These are phyloP conservation scores for Saccharomycopsis malanga DNA, from an alignment of 805 yeast genomes.

Conservation along the genomic window DNA sequence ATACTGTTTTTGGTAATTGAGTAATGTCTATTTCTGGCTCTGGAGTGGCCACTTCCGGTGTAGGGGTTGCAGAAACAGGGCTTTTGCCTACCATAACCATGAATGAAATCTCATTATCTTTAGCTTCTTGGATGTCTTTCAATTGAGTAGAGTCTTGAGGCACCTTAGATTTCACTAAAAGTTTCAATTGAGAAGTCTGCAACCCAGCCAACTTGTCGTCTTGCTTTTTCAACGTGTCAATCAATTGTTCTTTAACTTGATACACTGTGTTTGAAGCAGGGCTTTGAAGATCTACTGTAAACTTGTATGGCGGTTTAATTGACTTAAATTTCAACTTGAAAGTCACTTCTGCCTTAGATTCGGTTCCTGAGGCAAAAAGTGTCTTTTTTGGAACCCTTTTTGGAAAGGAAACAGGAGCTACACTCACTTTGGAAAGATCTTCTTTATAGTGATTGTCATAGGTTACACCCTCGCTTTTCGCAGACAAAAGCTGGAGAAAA, in stretches of 20 bases:
- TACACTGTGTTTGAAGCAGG: constrained; percentile 12
- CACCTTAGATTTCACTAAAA: constrained; percentile 20
- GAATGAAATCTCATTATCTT: constrained; percentile 5
- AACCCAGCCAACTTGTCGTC: not conserved
- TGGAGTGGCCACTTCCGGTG: not conserved
- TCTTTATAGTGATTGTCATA: constrained; percentile 14
- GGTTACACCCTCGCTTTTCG: constrained; percentile 6
- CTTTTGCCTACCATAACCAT: constrained; percentile 17
- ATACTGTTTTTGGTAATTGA: not conserved
- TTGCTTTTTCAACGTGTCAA: constrained; percentile 3
- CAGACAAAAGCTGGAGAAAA: constrained; percentile 18
- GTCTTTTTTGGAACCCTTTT: constrained; percentile 12
- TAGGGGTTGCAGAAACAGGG: constrained; percentile 1
- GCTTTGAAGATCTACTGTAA: constrained; percentile 6
- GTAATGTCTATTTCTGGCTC: not conserved
- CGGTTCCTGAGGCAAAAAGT: not conserved
- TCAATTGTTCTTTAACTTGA: constrained; percentile 15
- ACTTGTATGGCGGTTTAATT: constrained; percentile 20
- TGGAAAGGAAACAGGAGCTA: constrained; percentile 16
- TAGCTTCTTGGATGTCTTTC: constrained; percentile 5
- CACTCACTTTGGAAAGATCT: constrained; percentile 4
- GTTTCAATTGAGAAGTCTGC: constrained; percentile 11
- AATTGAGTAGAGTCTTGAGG: constrained; percentile 15
- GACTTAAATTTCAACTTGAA: constrained; percentile 15
- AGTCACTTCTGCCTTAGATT: not conserved